Evolutionary conservation across 2,329 filamentous ascomycete species (phyloP).

Genomic region (Microcyclosporella mali): DNA sequence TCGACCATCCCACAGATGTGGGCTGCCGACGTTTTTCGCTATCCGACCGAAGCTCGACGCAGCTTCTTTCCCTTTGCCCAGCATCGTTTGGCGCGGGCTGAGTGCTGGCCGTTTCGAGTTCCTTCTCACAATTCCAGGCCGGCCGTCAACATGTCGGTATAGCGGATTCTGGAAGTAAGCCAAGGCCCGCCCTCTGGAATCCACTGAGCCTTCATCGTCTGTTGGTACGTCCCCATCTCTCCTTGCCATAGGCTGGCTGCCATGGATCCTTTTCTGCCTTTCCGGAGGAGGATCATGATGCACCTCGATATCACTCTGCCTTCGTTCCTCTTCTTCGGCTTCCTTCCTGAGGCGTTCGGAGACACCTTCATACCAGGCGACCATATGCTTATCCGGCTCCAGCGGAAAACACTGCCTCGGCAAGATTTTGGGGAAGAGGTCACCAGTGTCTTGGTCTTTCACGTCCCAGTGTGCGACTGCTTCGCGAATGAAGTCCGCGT

Average conservation of each 20-base stretch:
- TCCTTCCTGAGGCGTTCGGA: conserved; percentile 63
- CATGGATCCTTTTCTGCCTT: conserved; percentile 19
- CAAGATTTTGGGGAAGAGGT: conserved; percentile 52
- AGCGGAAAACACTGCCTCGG: conserved; percentile 66
- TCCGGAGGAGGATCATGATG: conserved; percentile 16
- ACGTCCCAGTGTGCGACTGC: conserved; percentile 74
- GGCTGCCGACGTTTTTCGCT: conserved; percentile 31
- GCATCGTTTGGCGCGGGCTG: conserved; percentile 29
- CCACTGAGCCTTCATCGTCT: conserved; percentile 35
- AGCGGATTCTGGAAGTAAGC: conserved; percentile 47
- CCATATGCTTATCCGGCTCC: conserved; percentile 70
- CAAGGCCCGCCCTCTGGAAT: conserved; percentile 41
- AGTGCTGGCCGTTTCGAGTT: conserved; percentile 28
- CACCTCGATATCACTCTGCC: conserved; percentile 23
- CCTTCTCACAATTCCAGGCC: conserved; percentile 39
- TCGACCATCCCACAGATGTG: conserved; percentile 32
- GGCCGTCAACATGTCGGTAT: conserved; percentile 40
- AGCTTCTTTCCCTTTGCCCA: conserved; percentile 33
- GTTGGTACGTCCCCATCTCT: conserved; percentile 20
- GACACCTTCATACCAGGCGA: conserved; percentile 77
- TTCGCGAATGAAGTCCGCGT: conserved; percentile 74
- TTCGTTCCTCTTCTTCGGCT: conserved; percentile 40
- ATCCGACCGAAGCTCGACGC: conserved; percentile 32
- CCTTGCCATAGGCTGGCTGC: conserved; percentile 13
- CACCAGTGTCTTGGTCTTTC: conserved; percentile 60